Percentiles rank a stretch among this genome's conserved stretches.
phyloP scores from a whole-genome alignment of 257 asterid species.

The Mentha longifolia region DNA sequence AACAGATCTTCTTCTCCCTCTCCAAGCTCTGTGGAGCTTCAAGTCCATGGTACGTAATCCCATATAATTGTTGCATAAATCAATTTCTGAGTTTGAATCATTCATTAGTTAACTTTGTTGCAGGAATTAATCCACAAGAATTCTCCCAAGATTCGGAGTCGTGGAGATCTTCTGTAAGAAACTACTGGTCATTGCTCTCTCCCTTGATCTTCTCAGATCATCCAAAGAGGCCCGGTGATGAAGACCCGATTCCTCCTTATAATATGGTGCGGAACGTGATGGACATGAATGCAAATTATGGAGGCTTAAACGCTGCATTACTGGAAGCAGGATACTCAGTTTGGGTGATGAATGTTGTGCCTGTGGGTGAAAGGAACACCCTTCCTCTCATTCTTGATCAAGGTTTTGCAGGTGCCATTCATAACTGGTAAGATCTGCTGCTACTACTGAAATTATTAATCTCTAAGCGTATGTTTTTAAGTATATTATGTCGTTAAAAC shows the following conservation, averaged over 20 bases:
- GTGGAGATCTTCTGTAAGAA: conserved; percentile 72
- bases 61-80: too few species aligned
- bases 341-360: conserved; percentile 96
- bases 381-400: conserved; percentile 78
- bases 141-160: conserved; percentile 67
- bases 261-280: conserved; percentile 94
- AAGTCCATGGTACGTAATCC: conserved; percentile 37
- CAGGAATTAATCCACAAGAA: conserved; percentile 75
- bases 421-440: conserved; percentile 71
- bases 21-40: conserved; percentile 50
- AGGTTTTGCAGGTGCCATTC: conserved; percentile 77
- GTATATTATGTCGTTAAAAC: too few species aligned
- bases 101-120: not conserved
- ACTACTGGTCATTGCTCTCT: conserved; percentile 94
- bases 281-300: conserved; percentile 92
- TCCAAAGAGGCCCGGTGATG: conserved; percentile 96
- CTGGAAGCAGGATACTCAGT: conserved; percentile 71
- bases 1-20: conserved; percentile 59
- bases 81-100: too few species aligned
- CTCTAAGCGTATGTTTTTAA: not conserved
- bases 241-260: conserved; percentile 90
- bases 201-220: conserved; percentile 96
- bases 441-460: conserved; percentile 3
- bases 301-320: conserved; percentile 74
- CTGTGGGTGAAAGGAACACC: conserved; percentile 63